These are phyloP conservation scores for Cyclospora cayetanensis DNA, from an alignment of 169 alveolate species.

Conservation along the genomic window DNA sequence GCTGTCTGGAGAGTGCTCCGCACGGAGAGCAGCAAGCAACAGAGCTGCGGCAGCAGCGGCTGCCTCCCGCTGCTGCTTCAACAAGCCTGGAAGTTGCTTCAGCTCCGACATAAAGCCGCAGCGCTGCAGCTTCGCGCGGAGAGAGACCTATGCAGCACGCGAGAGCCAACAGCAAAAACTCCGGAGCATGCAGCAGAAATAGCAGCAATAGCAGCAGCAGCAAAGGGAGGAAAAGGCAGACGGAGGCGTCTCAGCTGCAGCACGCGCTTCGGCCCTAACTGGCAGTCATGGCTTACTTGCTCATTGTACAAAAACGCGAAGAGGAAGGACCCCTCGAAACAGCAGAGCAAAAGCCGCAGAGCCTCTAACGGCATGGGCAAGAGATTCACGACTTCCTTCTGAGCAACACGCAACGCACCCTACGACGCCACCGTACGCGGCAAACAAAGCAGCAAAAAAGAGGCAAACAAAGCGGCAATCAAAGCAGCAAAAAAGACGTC, in stretches of 20 bases:
- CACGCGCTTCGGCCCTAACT: no score
- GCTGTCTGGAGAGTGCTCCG: background rate
- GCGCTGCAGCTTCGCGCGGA: slow-evolving; percentile 55
- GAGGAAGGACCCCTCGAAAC: slow-evolving; percentile 18
- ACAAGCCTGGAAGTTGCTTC: slow-evolving; percentile 72
- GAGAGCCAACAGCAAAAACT: background rate
- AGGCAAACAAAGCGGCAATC: background rate
- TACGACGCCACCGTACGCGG: no score
- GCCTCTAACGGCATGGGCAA: background rate
- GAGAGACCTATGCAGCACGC: background rate
- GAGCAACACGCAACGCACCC: background rate
- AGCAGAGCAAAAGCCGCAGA: background rate
- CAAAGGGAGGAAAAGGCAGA: background rate
- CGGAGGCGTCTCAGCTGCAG: no score
- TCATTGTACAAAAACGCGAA: background rate
- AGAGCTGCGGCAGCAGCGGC: background rate
- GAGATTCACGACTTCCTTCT: background rate
- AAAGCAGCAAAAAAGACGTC: background rate
- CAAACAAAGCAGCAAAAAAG: background rate
- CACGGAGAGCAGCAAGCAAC: background rate
- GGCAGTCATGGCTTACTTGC: slow-evolving; percentile 11
- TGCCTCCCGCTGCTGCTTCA: slow-evolving; percentile 59
- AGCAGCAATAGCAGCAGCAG: background rate
- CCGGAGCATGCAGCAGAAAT: background rate
- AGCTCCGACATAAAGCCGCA: slow-evolving; percentile 70